These are phyloP conservation scores for Lecanosticta acicola DNA, from an alignment of 2,329 filamentous ascomycete species.

Conservation along the genomic window DNA sequence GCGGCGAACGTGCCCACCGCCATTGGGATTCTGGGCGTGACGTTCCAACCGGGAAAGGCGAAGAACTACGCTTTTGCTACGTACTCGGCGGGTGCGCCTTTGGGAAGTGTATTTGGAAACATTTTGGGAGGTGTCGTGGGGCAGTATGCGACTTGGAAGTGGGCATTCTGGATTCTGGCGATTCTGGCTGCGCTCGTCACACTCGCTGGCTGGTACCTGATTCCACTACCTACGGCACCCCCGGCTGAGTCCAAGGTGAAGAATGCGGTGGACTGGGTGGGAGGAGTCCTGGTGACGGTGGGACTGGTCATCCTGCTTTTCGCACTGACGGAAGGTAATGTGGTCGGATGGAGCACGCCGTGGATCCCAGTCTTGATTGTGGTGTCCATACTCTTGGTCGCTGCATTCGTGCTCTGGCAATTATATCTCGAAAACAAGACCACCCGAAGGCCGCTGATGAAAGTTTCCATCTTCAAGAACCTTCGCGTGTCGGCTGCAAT, in stretches of 20 bases:
- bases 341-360: conserved; percentile 60
- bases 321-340: conserved; percentile 63
- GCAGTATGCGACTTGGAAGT: conserved; percentile 59
- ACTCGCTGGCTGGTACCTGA: conserved; percentile 53
- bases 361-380: conserved; percentile 59
- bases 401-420: conserved; percentile 57
- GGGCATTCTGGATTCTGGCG: conserved; percentile 61
- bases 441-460: conserved; percentile 55
- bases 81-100: conserved; percentile 58
- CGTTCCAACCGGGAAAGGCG: conserved; percentile 60
- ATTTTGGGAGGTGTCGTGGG: conserved; percentile 59
- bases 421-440: conserved; percentile 52
- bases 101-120: conserved; percentile 61
- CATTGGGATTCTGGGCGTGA: conserved; percentile 63
- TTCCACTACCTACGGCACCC: conserved; percentile 47
- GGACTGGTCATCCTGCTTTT: conserved; percentile 60
- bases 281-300: conserved; percentile 57
- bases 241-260: conserved; percentile 28
- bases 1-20: conserved; percentile 67
- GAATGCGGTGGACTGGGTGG: conserved; percentile 60
- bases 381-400: conserved; percentile 52
- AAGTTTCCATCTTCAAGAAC: conserved; percentile 59
- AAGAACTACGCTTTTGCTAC: conserved; percentile 66
- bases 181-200: conserved; percentile 56
- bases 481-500: conserved; percentile 58